These are phyloP conservation scores for Saccharomycopsis selenospora DNA, from an alignment of 805 yeast species.

Conservation along the genomic window DNA sequence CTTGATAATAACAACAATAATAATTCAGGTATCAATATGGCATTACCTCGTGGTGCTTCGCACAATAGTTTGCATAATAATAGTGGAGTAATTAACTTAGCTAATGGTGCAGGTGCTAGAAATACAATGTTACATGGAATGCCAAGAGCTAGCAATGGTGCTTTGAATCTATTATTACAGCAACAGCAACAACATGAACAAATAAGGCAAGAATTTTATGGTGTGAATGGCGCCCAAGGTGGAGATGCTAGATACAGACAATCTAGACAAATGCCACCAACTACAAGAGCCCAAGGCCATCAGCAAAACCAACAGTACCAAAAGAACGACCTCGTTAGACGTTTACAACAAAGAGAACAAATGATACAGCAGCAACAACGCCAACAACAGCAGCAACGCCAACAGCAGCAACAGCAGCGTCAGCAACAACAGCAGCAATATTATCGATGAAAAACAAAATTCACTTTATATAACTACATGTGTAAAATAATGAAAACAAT, in stretches of 20 bases:
- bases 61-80: neutral
- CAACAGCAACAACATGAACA: neutral
- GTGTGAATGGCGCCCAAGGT: neutral
- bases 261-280: constrained; percentile 1
- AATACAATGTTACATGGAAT: neutral
- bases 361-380: neutral
- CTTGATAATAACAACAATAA: neutral
- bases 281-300: constrained; percentile 1
- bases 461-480: too few species aligned
- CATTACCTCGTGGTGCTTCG: too few species aligned
- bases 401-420: neutral
- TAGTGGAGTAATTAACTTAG: neutral
- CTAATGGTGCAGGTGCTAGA: neutral
- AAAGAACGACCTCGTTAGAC: neutral
- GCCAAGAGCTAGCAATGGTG: neutral
- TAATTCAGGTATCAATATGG: neutral
- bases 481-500: too few species aligned
- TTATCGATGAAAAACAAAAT: too few species aligned
- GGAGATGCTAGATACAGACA: neutral
- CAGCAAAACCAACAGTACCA: neutral
- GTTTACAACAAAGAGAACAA: neutral
- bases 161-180: neutral
- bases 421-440: neutral
- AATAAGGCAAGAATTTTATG: neutral
- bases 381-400: neutral